Conservation (phyloP, 257 asterid species). For the Fraxinus anomala region DNA sequence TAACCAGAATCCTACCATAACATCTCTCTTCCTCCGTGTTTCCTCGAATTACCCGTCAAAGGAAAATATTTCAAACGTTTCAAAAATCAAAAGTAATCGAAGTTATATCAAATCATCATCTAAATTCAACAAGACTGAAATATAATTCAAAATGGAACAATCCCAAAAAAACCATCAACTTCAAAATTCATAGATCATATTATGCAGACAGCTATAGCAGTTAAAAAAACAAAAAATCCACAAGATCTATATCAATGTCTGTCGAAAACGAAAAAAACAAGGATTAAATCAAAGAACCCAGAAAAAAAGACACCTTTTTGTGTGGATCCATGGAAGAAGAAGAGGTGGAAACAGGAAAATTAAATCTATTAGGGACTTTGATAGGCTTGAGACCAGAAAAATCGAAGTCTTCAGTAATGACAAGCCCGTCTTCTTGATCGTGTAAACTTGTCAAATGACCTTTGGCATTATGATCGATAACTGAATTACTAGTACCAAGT, state of each 20-base stretch:
- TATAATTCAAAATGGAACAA: neutral
- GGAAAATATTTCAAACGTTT: neutral
- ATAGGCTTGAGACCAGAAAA: slow-evolving; percentile 63
- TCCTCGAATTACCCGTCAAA: neutral
- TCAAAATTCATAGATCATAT: slow-evolving; percentile 25
- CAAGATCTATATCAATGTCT: slow-evolving; percentile 32
- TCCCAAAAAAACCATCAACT: neutral
- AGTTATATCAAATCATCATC: neutral
- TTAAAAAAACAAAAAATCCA: neutral
- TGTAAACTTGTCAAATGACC: slow-evolving; percentile 25
- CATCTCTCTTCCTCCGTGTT: neutral
- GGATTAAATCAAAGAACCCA: neutral
- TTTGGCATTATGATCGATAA: slow-evolving; percentile 30
- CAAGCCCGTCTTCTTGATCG: slow-evolving; percentile 32
- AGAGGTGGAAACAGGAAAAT: slow-evolving; percentile 38
- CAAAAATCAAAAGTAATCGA: neutral
- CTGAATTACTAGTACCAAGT: slow-evolving; percentile 27
- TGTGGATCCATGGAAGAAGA: slow-evolving; percentile 69
- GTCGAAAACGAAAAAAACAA: neutral
- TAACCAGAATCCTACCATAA: slow-evolving; percentile 8
- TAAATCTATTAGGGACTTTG: slow-evolving; percentile 66
- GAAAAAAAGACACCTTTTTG: slow-evolving; percentile 51
- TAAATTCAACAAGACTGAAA: neutral
- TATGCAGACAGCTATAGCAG: slow-evolving; percentile 11
- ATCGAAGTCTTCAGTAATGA: slow-evolving; percentile 61